These are phyloP conservation scores for Kuraishia capsulata DNA, from an alignment of 805 yeast species.

Conservation along the genomic window DNA sequence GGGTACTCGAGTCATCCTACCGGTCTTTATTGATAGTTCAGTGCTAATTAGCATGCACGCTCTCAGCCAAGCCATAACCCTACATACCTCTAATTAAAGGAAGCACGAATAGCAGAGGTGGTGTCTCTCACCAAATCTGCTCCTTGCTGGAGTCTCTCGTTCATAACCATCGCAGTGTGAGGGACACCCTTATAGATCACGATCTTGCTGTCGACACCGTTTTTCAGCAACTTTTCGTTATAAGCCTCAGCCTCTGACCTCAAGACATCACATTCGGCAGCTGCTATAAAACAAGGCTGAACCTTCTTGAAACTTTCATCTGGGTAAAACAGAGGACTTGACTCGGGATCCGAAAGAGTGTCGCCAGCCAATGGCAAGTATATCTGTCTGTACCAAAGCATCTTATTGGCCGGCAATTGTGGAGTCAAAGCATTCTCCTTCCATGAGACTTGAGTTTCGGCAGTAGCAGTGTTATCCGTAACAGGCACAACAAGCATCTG, in stretches of 20 bases:
- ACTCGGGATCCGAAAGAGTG: constrained; percentile 20
- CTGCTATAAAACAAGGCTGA: constrained; percentile 33
- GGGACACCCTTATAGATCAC: constrained; percentile 32
- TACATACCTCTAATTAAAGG: constrained; percentile 13
- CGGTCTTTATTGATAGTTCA: too few relatives aligned
- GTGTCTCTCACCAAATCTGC: constrained; percentile 22
- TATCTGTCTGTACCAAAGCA: constrained; percentile 33
- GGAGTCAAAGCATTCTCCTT: constrained; percentile 28
- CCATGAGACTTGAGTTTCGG: constrained; percentile 27
- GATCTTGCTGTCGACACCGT: constrained; percentile 27
- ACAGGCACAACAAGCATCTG: constrained; percentile 37
- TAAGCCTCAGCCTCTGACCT: constrained; percentile 35
- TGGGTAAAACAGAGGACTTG: constrained; percentile 32
- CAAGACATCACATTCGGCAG: constrained; percentile 34
- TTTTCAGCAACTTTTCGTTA: constrained; percentile 23
- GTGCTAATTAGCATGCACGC: too few relatives aligned
- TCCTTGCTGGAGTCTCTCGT: constrained; percentile 26
- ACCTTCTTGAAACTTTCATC: constrained; percentile 26
- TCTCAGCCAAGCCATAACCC: too few relatives aligned
- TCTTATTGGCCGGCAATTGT: constrained; percentile 34
- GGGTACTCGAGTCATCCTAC: too few relatives aligned
- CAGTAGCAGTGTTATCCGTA: constrained; percentile 30
- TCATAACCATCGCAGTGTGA: constrained; percentile 41
- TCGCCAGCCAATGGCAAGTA: constrained; percentile 32
- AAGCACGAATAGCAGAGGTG: constrained; percentile 19